Percentiles rank a stretch among this genome's conserved stretches.
phyloP scores from a whole-genome alignment of 495 filamentous ascomycete species.

The Cercophora scortea region DNA sequence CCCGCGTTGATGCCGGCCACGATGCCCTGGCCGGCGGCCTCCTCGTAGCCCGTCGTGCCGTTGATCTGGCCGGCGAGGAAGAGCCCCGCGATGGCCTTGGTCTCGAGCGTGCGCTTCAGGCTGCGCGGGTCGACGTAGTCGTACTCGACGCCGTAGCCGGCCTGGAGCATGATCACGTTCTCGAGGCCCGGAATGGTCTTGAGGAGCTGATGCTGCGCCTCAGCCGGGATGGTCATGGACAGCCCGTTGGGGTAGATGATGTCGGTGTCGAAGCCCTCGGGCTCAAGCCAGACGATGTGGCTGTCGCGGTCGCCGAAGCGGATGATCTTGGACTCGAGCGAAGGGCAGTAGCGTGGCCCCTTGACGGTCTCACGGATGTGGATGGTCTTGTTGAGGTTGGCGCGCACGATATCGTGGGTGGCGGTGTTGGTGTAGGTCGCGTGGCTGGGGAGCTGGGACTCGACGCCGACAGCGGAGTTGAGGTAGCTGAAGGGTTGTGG shows the following conservation, averaged over 20 bases:
- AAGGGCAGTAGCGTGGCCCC: constrained; percentile 92
- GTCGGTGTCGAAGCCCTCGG: constrained; percentile 86
- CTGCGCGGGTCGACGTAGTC: constrained; percentile 95
- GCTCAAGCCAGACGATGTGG: constrained; percentile 93
- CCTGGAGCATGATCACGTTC: constrained; percentile 86
- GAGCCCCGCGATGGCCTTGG: constrained; percentile 81
- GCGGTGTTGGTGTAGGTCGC: constrained; percentile 76
- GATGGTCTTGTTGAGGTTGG: constrained; percentile 83
- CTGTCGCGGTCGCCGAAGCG: constrained; percentile 69
- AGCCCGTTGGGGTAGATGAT: constrained; percentile 96
- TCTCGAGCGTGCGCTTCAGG: constrained; percentile 80
- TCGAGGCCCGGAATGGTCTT: constrained; percentile 81
- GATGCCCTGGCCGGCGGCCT: constrained; percentile 89
- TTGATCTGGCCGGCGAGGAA: constrained; percentile 97
- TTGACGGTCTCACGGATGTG: constrained; percentile 95
- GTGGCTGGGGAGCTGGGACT: constrained; percentile 76
- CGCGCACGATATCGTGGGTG: constrained; percentile 76
- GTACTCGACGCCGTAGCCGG: constrained; percentile 97
- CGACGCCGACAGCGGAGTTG: constrained; percentile 64
- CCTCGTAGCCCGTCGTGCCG: constrained; percentile 96
- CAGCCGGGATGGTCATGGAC: constrained; percentile 88
- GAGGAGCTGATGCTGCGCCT: constrained; percentile 75
- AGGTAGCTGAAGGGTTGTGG: constrained; percentile 89
- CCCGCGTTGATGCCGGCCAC: constrained; percentile 92
- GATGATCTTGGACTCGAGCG: constrained; percentile 89